These are phyloP conservation scores for Lunularia cruciata DNA, from an alignment of 225 moss, liverwort and hornwort species.

Conservation along the genomic window DNA sequence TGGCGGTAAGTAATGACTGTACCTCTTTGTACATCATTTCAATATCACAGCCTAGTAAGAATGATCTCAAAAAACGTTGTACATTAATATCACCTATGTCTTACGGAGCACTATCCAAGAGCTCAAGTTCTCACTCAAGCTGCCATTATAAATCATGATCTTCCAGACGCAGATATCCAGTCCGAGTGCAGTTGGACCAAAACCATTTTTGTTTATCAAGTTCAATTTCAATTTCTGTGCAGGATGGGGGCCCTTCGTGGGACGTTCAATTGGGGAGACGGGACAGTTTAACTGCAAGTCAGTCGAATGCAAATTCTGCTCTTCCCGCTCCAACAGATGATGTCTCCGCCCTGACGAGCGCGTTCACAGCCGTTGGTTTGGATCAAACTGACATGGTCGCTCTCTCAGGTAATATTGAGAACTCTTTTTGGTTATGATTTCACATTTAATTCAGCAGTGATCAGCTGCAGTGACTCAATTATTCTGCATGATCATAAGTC, in stretches of 20 bases:
- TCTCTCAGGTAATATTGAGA: conserved; percentile 47
- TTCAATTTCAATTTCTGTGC: conserved; percentile 1
- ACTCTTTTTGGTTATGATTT: not conserved
- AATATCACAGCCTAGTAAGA: too few relatives aligned
- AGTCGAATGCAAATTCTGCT: conserved; percentile 32
- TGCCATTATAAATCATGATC: too few relatives aligned
- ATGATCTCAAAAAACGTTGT: too few relatives aligned
- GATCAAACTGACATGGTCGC: conserved; percentile 56
- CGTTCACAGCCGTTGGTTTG: conserved; percentile 51
- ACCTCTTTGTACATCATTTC: too few relatives aligned
- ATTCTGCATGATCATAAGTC: not conserved
- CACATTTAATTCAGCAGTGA: not conserved
- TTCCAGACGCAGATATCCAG: too few relatives aligned
- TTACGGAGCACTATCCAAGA: too few relatives aligned
- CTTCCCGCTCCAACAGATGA: conserved; percentile 55
- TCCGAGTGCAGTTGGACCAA: too few relatives aligned
- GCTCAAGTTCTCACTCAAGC: too few relatives aligned
- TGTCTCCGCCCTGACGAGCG: conserved; percentile 31
- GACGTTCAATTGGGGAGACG: conserved; percentile 64
- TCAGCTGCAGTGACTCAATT: not conserved
- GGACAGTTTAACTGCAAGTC: conserved; percentile 58
- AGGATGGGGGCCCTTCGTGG: conserved; percentile 73
- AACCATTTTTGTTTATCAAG: too few relatives aligned
- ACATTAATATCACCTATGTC: too few relatives aligned
- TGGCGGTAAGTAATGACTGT: conserved; percentile 11